phyloP scores from a whole-genome alignment of 495 filamentous ascomycete species.

The Aspergillus bertholletiae region DNA sequence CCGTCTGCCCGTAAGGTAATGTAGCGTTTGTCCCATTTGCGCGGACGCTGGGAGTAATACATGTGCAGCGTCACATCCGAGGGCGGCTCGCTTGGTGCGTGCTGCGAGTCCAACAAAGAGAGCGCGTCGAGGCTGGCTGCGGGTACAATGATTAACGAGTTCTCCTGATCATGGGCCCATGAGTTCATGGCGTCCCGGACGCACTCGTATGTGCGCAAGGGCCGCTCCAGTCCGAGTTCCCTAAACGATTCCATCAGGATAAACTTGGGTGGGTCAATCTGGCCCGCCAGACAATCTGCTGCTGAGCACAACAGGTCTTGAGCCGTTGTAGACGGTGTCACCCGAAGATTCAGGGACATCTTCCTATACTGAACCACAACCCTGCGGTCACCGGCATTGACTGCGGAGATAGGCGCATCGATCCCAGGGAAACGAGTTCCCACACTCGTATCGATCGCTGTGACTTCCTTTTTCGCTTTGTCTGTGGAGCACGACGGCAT shows the following conservation, averaged over 20 bases:
- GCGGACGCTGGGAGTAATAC: slow-evolving; percentile 74
- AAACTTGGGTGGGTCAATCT: slow-evolving; percentile 57
- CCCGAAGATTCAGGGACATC: slow-evolving; percentile 55
- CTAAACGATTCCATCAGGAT: slow-evolving; percentile 74
- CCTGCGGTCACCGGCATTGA: slow-evolving; percentile 73
- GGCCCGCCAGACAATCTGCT: slow-evolving; percentile 47
- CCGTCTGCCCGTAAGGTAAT: slow-evolving; percentile 72
- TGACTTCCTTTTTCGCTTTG: slow-evolving; percentile 5
- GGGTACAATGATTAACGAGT: slow-evolving; percentile 60
- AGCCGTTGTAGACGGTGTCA: slow-evolving; percentile 72
- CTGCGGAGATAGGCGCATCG: slow-evolving; percentile 80
- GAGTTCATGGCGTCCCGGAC: slow-evolving; percentile 88
- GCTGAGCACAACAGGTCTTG: slow-evolving; percentile 65
- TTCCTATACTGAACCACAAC: slow-evolving; percentile 68
- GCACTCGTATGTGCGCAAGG: slow-evolving; percentile 81
- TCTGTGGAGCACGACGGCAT: slow-evolving; percentile 20
- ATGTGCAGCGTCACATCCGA: slow-evolving; percentile 62
- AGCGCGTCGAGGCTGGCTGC: slow-evolving; percentile 42
- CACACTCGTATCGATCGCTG: slow-evolving; percentile 33
- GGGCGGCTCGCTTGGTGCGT: slow-evolving; percentile 57
- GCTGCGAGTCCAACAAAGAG: slow-evolving; percentile 45
- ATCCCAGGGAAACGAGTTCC: slow-evolving; percentile 57
- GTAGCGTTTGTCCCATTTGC: slow-evolving; percentile 84
- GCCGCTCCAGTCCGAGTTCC: slow-evolving; percentile 75
- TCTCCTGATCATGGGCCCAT: slow-evolving; percentile 77